Percentiles rank a stretch among this genome's conserved stretches.
Conservation (phyloP, 441 rosid species). For the Hura crepitans region DNA sequence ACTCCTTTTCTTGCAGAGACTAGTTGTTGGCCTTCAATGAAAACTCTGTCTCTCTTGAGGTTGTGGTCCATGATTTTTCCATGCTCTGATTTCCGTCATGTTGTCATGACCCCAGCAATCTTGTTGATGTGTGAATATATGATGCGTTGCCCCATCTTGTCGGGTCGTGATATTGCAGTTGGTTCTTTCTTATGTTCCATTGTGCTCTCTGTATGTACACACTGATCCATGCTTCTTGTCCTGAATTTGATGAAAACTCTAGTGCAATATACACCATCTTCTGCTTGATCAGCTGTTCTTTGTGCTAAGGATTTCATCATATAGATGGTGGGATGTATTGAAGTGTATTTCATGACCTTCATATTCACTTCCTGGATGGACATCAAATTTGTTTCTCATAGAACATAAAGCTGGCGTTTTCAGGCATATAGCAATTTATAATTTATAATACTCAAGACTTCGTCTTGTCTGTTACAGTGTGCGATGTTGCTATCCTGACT, state of each 20-base stretch:
- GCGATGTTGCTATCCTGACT: neutral
- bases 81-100: slow-evolving; percentile 90
- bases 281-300: neutral
- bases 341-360: neutral
- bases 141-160: slow-evolving; percentile 73
- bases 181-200: slow-evolving; percentile 85
- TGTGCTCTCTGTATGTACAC: slow-evolving; percentile 59
- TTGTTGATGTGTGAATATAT: slow-evolving; percentile 88
- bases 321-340: neutral
- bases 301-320: neutral
- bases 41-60: slow-evolving; percentile 75
- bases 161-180: slow-evolving; percentile 76
- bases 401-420: neutral
- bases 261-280: neutral
- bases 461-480: neutral
- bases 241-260: neutral
- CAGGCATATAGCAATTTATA: neutral
- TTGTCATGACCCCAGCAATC: slow-evolving; percentile 79
- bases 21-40: slow-evolving; percentile 82
- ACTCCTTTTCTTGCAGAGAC: slow-evolving; percentile 40
- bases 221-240: slow-evolving; percentile 10
- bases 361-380: neutral
- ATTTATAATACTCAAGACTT: neutral
- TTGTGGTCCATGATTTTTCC: slow-evolving; percentile 93
- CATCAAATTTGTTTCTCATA: neutral